Evolutionary conservation across 1,284 basidiomycete species (phyloP).

Genomic region (Hemileia vastatrix): DNA sequence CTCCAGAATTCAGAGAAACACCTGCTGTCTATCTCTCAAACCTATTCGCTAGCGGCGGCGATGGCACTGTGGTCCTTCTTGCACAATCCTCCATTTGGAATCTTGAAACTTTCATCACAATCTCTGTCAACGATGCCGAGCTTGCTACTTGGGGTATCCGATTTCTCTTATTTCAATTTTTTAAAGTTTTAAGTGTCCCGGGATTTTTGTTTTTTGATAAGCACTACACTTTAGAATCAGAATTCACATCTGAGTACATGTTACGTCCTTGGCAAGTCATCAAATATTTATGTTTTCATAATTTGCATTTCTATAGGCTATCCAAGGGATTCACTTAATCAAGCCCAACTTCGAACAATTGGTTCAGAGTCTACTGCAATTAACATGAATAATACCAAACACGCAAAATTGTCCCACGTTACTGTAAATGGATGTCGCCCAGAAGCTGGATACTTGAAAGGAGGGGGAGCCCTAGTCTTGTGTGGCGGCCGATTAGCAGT

Average conservation of each 20-base stretch:
- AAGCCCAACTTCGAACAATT: conserved; percentile 19
- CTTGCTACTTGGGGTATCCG: conserved; percentile 11
- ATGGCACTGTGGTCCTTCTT: conserved; percentile 11
- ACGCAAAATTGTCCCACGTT: conserved; percentile 20
- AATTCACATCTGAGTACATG: background rate
- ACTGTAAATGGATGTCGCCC: conserved; percentile 18
- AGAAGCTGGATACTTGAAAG: conserved; percentile 15
- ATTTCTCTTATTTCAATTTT: background rate
- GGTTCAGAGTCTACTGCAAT: conserved; percentile 14
- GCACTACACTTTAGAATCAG: background rate
- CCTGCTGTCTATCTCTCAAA: conserved; percentile 18
- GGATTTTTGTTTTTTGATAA: background rate
- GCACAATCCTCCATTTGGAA: conserved; percentile 13
- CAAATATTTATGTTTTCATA: background rate
- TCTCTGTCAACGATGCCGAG: conserved; percentile 17
- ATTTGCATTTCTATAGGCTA: conserved; percentile 4
- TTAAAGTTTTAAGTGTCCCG: background rate
- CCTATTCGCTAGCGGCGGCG: conserved; percentile 11
- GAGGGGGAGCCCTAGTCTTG: conserved; percentile 7
- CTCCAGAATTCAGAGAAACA: conserved; percentile 5
- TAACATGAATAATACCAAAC: conserved; percentile 15
- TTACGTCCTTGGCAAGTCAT: background rate
- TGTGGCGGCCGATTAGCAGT: conserved; percentile 13
- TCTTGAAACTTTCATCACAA: conserved; percentile 11
- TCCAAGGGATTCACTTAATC: conserved; percentile 5